These are phyloP conservation scores for Jatropha podagrica DNA, from an alignment of 441 rosid genomes.

Conservation along the genomic window DNA sequence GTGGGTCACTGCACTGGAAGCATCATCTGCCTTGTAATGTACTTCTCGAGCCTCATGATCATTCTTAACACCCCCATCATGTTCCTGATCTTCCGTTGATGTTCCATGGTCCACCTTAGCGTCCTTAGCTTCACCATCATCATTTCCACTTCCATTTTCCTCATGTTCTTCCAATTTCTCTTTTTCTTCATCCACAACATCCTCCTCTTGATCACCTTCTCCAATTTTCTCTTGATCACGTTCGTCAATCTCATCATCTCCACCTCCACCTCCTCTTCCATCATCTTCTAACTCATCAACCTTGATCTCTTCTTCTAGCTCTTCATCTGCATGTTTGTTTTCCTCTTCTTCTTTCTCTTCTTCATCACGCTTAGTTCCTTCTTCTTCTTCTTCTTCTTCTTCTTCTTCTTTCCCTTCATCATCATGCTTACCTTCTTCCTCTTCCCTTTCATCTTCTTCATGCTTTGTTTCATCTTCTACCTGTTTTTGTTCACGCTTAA, in stretches of 20 bases:
- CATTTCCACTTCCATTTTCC: constrained; percentile 19
- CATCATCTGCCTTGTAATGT: constrained; percentile 88
- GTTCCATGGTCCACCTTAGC: constrained; percentile 39
- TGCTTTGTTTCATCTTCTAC: constrained; percentile 32
- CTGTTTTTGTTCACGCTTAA: constrained; percentile 37
- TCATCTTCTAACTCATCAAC: constrained; percentile 27
- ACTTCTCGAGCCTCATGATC: constrained; percentile 81
- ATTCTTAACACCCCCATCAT: constrained; percentile 36
- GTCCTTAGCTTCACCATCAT: constrained; percentile 23
- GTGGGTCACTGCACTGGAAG: constrained; percentile 93
- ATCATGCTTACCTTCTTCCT: constrained; percentile 23
- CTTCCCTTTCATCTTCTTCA: constrained; percentile 29
- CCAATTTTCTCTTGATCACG: constrained; percentile 43
- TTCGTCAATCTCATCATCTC: constrained; percentile 55
- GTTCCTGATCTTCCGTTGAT: constrained; percentile 39
- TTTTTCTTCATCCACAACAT: constrained; percentile 54
- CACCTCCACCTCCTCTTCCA: constrained; percentile 26
- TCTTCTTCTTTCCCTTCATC: constrained; percentile 2
- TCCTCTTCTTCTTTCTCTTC: constrained; percentile 17
- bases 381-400: constrained; percentile 34
- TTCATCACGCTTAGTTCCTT: constrained; percentile 30
- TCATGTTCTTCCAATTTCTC: constrained; percentile 32
- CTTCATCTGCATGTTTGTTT: constrained; percentile 31
- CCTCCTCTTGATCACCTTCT: constrained; percentile 53
- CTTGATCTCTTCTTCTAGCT: constrained; percentile 35